A percentile compares a stretch with the other conserved stretches of the same genome.
phyloP scores from a whole-genome alignment of 2,329 filamentous ascomycete species.

The Incumbomyces delicatus region DNA sequence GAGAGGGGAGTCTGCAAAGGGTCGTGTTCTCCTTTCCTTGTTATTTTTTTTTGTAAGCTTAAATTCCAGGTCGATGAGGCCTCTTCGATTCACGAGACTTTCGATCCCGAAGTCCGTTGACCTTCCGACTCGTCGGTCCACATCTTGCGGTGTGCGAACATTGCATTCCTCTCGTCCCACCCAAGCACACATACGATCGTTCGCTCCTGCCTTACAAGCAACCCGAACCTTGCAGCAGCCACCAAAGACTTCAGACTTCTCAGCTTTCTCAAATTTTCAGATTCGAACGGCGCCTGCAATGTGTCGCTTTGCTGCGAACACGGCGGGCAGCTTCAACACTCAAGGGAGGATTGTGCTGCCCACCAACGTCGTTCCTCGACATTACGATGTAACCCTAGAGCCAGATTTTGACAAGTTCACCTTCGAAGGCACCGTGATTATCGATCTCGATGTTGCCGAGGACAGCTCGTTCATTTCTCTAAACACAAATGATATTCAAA shows the following conservation, averaged over 20 bases:
- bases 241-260: slow-evolving; percentile 20
- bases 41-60: slow-evolving; percentile 16
- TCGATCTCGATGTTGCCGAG: slow-evolving; percentile 78
- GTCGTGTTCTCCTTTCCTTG: slow-evolving; percentile 22
- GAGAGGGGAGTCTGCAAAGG: neutral
- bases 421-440: slow-evolving; percentile 73
- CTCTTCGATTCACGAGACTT: slow-evolving; percentile 6
- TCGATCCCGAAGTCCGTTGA: slow-evolving; percentile 9
- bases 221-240: slow-evolving; percentile 6
- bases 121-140: slow-evolving; percentile 3
- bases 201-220: slow-evolving; percentile 18
- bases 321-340: slow-evolving; percentile 15
- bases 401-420: slow-evolving; percentile 80
- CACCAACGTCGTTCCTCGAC: slow-evolving; percentile 78
- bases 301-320: slow-evolving; percentile 20
- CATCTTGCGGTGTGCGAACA: slow-evolving; percentile 16
- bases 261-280: slow-evolving; percentile 22
- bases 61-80: slow-evolving; percentile 21
- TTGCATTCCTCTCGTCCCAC: slow-evolving; percentile 17
- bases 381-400: slow-evolving; percentile 88
- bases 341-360: slow-evolving; percentile 68
- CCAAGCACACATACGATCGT: slow-evolving; percentile 10
- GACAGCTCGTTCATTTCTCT: slow-evolving; percentile 78
- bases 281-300: slow-evolving; percentile 11
- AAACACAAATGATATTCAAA: slow-evolving; percentile 78